These are phyloP conservation scores for Vicia faba DNA, from an alignment of 306 rosid species.

Conservation along the genomic window DNA sequence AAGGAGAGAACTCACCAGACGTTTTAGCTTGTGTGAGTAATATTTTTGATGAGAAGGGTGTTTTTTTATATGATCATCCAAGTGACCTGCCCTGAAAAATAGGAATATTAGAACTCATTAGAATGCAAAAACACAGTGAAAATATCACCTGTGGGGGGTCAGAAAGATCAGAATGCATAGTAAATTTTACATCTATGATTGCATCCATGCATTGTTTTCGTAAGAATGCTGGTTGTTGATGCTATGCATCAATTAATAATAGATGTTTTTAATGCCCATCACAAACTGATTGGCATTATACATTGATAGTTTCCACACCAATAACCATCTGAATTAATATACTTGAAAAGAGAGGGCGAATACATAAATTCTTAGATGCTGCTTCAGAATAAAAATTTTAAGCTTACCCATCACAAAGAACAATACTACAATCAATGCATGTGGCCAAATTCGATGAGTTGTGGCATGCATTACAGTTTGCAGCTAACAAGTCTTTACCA, in stretches of 20 bases:
- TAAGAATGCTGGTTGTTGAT: neutral
- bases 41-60: slow-evolving; percentile 66
- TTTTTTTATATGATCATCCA: slow-evolving; percentile 68
- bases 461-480: slow-evolving; percentile 66
- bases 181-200: slow-evolving; percentile 6
- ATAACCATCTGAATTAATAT: slow-evolving; percentile 3
- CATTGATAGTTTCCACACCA: slow-evolving; percentile 12
- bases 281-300: slow-evolving; percentile 1
- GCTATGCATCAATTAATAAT: no score
- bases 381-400: slow-evolving; percentile 24
- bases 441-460: slow-evolving; percentile 68
- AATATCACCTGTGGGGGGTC: slow-evolving; percentile 16
- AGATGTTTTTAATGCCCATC: no score
- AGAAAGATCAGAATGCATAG: slow-evolving; percentile 32
- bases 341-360: neutral
- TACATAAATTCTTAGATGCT: slow-evolving; percentile 20
- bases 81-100: slow-evolving; percentile 79
- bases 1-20: slow-evolving; percentile 60
- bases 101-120: slow-evolving; percentile 27
- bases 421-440: slow-evolving; percentile 71
- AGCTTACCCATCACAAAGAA: slow-evolving; percentile 80
- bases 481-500: slow-evolving; percentile 53
- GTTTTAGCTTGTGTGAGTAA: slow-evolving; percentile 85
- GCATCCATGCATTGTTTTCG: slow-evolving; percentile 10
- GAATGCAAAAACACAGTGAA: slow-evolving; percentile 5